These are phyloP conservation scores for Amauroascus verrucosus DNA, from an alignment of 2,329 filamentous ascomycete species.

Conservation along the genomic window DNA sequence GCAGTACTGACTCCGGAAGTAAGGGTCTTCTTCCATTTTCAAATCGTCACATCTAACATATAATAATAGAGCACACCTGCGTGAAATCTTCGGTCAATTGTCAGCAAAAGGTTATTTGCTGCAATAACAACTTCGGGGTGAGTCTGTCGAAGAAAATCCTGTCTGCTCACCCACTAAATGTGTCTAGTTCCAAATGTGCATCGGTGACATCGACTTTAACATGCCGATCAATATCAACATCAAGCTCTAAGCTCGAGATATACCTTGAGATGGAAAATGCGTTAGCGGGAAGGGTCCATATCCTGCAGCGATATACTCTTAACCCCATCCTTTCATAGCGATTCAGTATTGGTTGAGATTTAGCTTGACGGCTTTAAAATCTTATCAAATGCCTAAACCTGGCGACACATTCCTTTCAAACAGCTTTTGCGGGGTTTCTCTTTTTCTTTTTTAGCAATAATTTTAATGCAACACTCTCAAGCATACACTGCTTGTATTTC, in stretches of 20 bases:
- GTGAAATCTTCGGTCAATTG: constrained; percentile 11
- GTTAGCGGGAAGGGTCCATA: neutral
- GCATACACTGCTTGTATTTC: neutral
- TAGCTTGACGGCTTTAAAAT: neutral
- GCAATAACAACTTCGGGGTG: constrained; percentile 16
- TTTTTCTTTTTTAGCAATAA: neutral
- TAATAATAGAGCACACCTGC: constrained; percentile 12
- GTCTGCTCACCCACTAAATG: neutral
- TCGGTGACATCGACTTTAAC: constrained; percentile 17
- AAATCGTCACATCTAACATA: neutral
- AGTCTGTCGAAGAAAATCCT: neutral
- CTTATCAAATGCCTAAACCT: neutral
- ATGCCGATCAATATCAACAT: constrained; percentile 17
- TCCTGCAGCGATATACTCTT: neutral
- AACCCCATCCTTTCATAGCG: neutral
- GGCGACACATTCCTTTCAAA: constrained; percentile 4
- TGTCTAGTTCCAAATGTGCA: constrained; percentile 15
- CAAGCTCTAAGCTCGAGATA: constrained; percentile 4
- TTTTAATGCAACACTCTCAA: neutral
- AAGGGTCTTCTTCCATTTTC: neutral
- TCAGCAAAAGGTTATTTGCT: constrained; percentile 15
- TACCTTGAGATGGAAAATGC: neutral
- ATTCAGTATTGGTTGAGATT: neutral
- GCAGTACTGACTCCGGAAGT: constrained; percentile 13
- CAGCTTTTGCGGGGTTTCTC: neutral